Conservation (phyloP, 257 asterid genomes). For the Salvia splendens region DNA sequence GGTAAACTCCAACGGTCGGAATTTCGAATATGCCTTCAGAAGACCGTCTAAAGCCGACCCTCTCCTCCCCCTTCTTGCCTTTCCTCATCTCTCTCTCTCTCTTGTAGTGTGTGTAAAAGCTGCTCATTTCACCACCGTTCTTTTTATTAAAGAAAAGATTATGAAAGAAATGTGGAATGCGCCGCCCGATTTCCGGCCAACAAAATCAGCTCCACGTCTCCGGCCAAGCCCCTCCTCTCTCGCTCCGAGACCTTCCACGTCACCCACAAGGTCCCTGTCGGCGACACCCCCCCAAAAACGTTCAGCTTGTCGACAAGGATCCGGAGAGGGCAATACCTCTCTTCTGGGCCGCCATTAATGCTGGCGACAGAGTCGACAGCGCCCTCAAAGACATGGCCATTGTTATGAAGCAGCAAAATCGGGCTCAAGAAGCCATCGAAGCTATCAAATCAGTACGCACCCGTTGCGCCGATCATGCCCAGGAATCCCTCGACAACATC, state of each 20-base stretch:
- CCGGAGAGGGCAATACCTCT: constrained; percentile 89
- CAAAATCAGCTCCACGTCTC: constrained; percentile 87
- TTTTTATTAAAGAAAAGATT: constrained; percentile 43
- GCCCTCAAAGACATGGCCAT: constrained; percentile 84
- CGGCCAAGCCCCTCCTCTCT: constrained; percentile 68
- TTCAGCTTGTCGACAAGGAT: constrained; percentile 87
- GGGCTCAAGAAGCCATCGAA: constrained; percentile 29
- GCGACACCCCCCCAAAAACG: constrained; percentile 90
- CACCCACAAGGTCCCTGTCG: constrained; percentile 85
- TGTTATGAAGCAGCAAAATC: too few species aligned
- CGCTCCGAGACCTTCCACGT: constrained; percentile 72
- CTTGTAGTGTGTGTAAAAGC: constrained; percentile 2
- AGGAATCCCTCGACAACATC: constrained; percentile 93
- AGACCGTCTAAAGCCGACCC: constrained; percentile 42
- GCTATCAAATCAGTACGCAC: constrained; percentile 81
- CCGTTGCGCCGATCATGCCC: constrained; percentile 94
- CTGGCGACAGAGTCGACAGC: constrained; percentile 95
- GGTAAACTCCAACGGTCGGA: constrained; percentile 71
- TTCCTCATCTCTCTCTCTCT: constrained; percentile 12
- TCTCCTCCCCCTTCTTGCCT: constrained; percentile 10
- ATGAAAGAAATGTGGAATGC: constrained; percentile 90
- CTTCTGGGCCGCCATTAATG: constrained; percentile 95
- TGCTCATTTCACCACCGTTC: constrained; percentile 26
- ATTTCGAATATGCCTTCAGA: constrained; percentile 35
- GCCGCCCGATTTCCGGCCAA: constrained; percentile 82